phyloP scores from a whole-genome alignment of 2,329 filamentous ascomycete species.

The Arthrobotrys musiformis region DNA sequence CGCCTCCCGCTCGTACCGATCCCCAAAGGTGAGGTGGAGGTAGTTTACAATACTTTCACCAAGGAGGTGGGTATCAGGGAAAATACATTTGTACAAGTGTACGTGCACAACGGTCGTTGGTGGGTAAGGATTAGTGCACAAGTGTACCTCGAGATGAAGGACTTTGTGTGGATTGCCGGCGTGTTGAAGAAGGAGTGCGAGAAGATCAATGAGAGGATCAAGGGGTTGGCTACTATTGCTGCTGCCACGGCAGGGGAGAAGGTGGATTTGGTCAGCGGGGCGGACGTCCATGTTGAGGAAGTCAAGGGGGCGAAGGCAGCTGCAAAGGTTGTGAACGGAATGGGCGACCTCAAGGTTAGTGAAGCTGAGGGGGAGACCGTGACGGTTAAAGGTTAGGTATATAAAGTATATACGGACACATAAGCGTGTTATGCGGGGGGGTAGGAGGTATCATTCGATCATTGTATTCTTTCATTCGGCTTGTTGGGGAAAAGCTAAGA shows the following conservation, averaged over 20 bases:
- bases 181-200: conserved; percentile 66
- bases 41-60: conserved; percentile 49
- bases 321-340: neutral
- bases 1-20: conserved; percentile 24
- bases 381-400: neutral
- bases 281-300: conserved; percentile 66
- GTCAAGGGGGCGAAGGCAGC: conserved; percentile 56
- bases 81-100: conserved; percentile 64
- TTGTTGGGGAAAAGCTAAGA: neutral
- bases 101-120: conserved; percentile 70
- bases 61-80: conserved; percentile 68
- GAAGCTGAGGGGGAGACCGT: conserved; percentile 4
- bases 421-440: neutral
- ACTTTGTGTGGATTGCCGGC: conserved; percentile 77
- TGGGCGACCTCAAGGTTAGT: conserved; percentile 39
- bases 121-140: conserved; percentile 83
- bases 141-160: conserved; percentile 80
- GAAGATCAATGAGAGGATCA: conserved; percentile 61
- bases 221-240: conserved; percentile 68
- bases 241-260: neutral
- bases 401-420: neutral
- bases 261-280: conserved; percentile 59
- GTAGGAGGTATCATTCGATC: neutral
- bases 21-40: conserved; percentile 52
- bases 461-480: neutral